Base-by-base conservation (phyloP, 441 rosid species). In the Melianthus villosus region DNA sequence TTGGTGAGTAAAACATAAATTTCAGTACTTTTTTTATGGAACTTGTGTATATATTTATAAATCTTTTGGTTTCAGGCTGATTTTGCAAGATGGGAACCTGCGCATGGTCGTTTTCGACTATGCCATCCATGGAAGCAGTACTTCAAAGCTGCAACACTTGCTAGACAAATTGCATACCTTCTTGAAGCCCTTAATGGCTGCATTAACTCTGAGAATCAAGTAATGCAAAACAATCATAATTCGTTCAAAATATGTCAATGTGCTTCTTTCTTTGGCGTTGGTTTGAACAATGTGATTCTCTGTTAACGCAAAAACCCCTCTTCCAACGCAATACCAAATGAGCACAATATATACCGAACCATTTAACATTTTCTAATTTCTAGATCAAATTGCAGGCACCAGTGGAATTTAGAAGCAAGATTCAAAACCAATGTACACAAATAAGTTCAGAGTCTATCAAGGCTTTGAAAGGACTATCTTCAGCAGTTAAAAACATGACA, bases 81-180 rank as follows among this genome's bases (percentile, higher is more conserved):
- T 61, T 75, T 82, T 28, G 93, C 96, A 0, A 72, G 65, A 59
- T 85, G 93, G 96, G 96, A 85, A 54, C 91, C 91, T 1, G 62
- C 72, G 3, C 93, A 78, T 39, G 96, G 96, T 0, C 57, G 35
- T 2, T 85, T 85, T 41, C 32, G 63, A 40, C 56, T 73, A 40
- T 32, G 71, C 7, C 82, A 85, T 57, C 91, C 93, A 2, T 85
- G 82, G 84, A 63, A 71, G 50, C 73, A 70, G 10, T 85, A 85
- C 59, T 52, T 81, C 62, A 76, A 71, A 57, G 67, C 77, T 7
- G 91, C 78, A 40, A 71, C 62, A n/a, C 62, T 67, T 8, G 65
- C 75, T 33, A 68, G 93, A 6, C 74, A 72, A 63, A 81, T 91
- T 54, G 93, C 96, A 15, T 81, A 65, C 45, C 74, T 53, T 48